Conservation (phyloP, 257 asterid genomes). For the Ehretia macrophylla region DNA sequence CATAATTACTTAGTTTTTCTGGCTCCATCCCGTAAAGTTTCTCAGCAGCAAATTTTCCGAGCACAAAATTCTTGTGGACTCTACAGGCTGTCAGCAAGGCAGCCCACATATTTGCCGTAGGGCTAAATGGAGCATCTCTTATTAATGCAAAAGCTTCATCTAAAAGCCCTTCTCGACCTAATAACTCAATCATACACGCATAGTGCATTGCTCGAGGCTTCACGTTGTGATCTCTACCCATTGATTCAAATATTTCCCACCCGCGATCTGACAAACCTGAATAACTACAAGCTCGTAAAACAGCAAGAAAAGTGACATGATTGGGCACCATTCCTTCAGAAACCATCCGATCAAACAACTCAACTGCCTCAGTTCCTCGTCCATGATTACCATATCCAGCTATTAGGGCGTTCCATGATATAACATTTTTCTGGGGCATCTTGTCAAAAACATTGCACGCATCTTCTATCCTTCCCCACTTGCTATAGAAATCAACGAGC, state of each 20-base stretch:
- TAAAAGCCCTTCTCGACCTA: constrained; percentile 73
- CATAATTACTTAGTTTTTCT: constrained; percentile 68
- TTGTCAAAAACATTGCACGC: constrained; percentile 67
- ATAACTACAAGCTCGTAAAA: constrained; percentile 70
- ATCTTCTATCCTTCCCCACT: constrained; percentile 89
- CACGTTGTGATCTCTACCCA: constrained; percentile 57
- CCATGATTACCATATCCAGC: constrained; percentile 80
- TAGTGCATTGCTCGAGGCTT: constrained; percentile 90
- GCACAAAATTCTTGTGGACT: constrained; percentile 63
- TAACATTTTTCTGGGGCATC: constrained; percentile 63
- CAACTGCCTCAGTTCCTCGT: constrained; percentile 67
- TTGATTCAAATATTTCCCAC: constrained; percentile 71
- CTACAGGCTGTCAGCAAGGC: constrained; percentile 92
- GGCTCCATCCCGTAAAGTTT: constrained; percentile 78
- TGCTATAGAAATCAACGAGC: constrained; percentile 81
- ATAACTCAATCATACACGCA: constrained; percentile 72
- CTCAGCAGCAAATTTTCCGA: constrained; percentile 91
- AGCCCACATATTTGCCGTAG: constrained; percentile 83
- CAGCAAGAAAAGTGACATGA: constrained; percentile 80
- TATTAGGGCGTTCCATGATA: constrained; percentile 83
- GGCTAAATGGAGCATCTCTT: constrained; percentile 57
- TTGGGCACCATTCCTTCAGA: constrained; percentile 59
- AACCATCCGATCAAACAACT: constrained; percentile 64
- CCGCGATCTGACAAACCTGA: constrained; percentile 71
- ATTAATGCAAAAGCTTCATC: constrained; percentile 79